Percentiles rank a stretch among this genome's conserved stretches.
phyloP scores from a whole-genome alignment of 2,329 filamentous ascomycete species.

The Cercospora janseana region DNA sequence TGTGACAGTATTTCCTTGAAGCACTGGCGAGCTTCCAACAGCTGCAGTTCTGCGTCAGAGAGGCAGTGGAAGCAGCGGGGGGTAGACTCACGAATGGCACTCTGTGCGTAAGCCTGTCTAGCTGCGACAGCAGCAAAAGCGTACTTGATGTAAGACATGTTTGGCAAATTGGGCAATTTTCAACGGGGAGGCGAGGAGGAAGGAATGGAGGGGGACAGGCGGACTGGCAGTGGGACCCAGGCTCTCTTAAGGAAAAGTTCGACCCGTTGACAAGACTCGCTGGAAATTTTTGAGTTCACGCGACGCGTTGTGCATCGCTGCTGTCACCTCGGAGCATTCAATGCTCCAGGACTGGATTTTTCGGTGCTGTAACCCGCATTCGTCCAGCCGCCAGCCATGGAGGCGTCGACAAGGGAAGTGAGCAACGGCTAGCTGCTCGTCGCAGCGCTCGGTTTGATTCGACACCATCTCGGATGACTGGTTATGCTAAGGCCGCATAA shows the following conservation, averaged over 20 bases:
- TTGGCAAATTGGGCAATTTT: not conserved
- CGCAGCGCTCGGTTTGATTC: not conserved
- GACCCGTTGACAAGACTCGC: not conserved
- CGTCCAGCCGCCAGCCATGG: slow-evolving; percentile 1
- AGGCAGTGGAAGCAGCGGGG: not conserved
- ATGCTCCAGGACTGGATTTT: slow-evolving; percentile 2
- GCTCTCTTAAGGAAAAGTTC: not conserved
- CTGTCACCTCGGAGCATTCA: not conserved
- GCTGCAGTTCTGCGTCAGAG: not conserved
- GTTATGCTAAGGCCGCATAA: too few relatives aligned
- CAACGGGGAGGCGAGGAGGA: not conserved
- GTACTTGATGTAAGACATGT: not conserved
- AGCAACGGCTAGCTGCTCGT: not conserved
- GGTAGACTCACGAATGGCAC: not conserved
- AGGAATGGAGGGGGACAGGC: not conserved
- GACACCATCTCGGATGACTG: too few relatives aligned
- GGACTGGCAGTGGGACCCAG: not conserved
- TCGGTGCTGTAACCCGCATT: not conserved
- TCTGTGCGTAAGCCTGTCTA: not conserved
- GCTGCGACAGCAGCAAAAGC: not conserved
- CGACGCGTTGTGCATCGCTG: slow-evolving; percentile 3
- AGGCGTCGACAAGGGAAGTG: not conserved
- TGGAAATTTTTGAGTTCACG: slow-evolving; percentile 5
- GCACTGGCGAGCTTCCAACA: slow-evolving; percentile 1
- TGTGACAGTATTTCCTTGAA: not conserved